A percentile compares a stretch with the other conserved stretches of the same genome.
These are phyloP conservation scores for Monosporascus sp. DNA, from an alignment of 2,329 filamentous ascomycete genomes.

Conservation along the genomic window DNA sequence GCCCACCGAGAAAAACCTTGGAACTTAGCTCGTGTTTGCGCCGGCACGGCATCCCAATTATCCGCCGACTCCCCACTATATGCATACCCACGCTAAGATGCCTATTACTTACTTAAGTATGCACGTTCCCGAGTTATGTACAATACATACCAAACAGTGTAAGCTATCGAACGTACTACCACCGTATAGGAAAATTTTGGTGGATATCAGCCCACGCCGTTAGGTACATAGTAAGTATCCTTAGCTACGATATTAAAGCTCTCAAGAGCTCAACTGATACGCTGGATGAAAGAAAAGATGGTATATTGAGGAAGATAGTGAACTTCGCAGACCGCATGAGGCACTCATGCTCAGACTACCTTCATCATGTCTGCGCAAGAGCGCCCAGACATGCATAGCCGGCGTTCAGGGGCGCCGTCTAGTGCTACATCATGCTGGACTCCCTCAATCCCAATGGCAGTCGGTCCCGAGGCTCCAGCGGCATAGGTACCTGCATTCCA, in stretches of 20 bases:
- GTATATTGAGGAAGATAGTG: too few relatives aligned
- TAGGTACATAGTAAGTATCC: background rate
- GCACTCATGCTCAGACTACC: conserved; percentile 10
- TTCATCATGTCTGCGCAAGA: conserved; percentile 3
- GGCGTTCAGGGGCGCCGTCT: conserved; percentile 6
- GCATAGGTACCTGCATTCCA: conserved; percentile 4
- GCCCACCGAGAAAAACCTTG: conserved; percentile 11
- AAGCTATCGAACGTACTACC: too few relatives aligned
- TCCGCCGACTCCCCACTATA: conserved; percentile 9
- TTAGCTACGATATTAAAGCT: too few relatives aligned
- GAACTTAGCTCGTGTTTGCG: conserved; percentile 19
- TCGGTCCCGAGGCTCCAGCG: background rate
- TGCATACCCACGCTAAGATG: too few relatives aligned
- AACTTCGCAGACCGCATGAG: background rate
- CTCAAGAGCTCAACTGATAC: too few relatives aligned
- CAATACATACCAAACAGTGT: too few relatives aligned
- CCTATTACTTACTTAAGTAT: too few relatives aligned
- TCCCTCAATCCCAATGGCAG: background rate
- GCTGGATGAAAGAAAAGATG: background rate
- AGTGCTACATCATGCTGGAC: too few relatives aligned
- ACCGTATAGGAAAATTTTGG: too few relatives aligned
- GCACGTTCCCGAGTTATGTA: too few relatives aligned
- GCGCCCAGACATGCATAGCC: conserved; percentile 8
- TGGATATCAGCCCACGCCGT: too few relatives aligned
- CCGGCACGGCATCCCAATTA: conserved; percentile 29